phyloP scores from a whole-genome alignment of 306 rosid genomes.

The Myrica gale region DNA sequence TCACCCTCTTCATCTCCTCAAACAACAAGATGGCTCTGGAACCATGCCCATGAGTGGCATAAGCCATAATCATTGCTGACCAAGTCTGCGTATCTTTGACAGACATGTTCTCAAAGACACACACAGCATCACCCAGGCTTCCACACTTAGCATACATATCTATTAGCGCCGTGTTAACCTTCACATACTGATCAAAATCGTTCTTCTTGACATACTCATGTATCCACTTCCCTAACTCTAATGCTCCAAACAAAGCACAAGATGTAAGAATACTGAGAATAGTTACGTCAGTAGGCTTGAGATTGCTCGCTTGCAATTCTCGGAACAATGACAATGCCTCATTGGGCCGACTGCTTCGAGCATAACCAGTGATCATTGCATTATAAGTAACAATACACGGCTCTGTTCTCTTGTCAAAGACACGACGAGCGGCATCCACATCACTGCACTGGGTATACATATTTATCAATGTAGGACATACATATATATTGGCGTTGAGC shows the following conservation, averaged over 20 bases:
- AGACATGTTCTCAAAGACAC: slow-evolving; percentile 60
- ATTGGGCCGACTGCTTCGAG: slow-evolving; percentile 59
- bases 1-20: slow-evolving; percentile 60
- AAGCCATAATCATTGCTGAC: slow-evolving; percentile 74
- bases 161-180: slow-evolving; percentile 78
- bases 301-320: slow-evolving; percentile 56
- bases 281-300: slow-evolving; percentile 73
- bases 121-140: slow-evolving; percentile 60
- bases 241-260: slow-evolving; percentile 66
- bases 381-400: slow-evolving; percentile 71
- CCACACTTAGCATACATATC: slow-evolving; percentile 89
- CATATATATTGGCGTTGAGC: slow-evolving; percentile 40
- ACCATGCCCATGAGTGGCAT: slow-evolving; percentile 76
- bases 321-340: slow-evolving; percentile 82
- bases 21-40: slow-evolving; percentile 52
- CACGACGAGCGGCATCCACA: slow-evolving; percentile 53
- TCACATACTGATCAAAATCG: slow-evolving; percentile 59
- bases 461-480: slow-evolving; percentile 66
- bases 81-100: slow-evolving; percentile 77
- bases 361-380: slow-evolving; percentile 64
- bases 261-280: slow-evolving; percentile 70
- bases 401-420: slow-evolving; percentile 58
- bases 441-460: slow-evolving; percentile 63
- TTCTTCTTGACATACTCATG: slow-evolving; percentile 79
- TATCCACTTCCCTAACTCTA: slow-evolving; percentile 78